Percentiles rank a stretch among this genome's conserved stretches.
phyloP scores from a whole-genome alignment of 2,329 filamentous ascomycete species.

The Ceratocystiopsis minuta region DNA sequence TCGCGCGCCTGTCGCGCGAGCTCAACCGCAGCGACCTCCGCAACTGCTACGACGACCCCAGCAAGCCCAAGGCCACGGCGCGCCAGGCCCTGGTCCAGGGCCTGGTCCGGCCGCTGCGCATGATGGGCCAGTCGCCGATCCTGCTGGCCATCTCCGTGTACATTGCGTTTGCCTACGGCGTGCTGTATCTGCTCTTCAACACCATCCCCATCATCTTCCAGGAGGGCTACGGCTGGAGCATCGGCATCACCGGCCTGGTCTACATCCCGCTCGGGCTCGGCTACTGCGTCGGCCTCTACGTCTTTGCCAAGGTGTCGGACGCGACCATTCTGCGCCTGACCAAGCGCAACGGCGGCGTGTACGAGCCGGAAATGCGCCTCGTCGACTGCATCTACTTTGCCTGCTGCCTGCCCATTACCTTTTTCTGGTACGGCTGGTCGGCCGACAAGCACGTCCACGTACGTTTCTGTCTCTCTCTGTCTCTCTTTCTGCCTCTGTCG shows the following conservation, averaged over 20 bases:
- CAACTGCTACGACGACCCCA: slow-evolving; percentile 23
- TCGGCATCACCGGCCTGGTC: slow-evolving; percentile 28
- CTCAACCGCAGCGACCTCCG: slow-evolving; percentile 25
- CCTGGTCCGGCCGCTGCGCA: slow-evolving; percentile 31
- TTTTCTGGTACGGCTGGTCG: slow-evolving; percentile 23
- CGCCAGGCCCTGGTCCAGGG: slow-evolving; percentile 19
- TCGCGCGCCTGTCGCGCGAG: slow-evolving; percentile 24
- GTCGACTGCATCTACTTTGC: slow-evolving; percentile 16
- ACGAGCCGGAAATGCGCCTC: slow-evolving; percentile 20
- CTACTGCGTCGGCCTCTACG: slow-evolving; percentile 11
- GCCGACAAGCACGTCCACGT: slow-evolving; percentile 11
- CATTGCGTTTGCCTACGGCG: slow-evolving; percentile 32
- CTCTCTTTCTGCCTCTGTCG: neutral
- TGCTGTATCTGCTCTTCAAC: slow-evolving; percentile 35
- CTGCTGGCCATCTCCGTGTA: slow-evolving; percentile 28
- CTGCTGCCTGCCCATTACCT: slow-evolving; percentile 16
- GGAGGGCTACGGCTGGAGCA: slow-evolving; percentile 26
- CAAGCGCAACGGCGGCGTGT: slow-evolving; percentile 18
- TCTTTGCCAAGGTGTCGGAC: slow-evolving; percentile 19
- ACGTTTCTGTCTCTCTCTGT: neutral
- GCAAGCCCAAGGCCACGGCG: slow-evolving; percentile 2
- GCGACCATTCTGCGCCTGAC: slow-evolving; percentile 21
- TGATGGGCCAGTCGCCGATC: slow-evolving; percentile 30
- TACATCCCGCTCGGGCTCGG: slow-evolving; percentile 27
- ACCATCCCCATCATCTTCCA: slow-evolving; percentile 33